Evolutionary conservation across 2,329 filamentous ascomycete species (phyloP), one percentile per base, ranked within the genome.

Genomic region (Penicillium sp.): DNA sequence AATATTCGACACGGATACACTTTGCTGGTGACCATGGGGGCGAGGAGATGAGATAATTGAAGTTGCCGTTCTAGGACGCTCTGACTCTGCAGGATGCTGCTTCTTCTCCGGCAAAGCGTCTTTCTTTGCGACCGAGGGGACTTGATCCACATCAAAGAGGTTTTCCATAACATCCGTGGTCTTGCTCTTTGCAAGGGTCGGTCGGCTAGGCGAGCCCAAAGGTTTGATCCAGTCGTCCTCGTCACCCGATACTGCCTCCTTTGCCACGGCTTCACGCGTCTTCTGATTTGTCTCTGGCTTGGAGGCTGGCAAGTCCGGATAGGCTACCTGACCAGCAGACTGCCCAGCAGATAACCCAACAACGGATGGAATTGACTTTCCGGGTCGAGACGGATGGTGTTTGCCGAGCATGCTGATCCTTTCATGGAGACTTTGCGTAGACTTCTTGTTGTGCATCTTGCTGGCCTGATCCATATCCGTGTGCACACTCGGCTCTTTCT

Each of bases 371-470:
- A 74, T 74, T 7, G 73, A 75, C 50, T 75, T 74, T 6, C 69
- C 73, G 6, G 68, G 64, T 37, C 73, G 64, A 29, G 69, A 62
- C 56, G 74, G 63, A 43, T 74, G 72, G 50, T 77, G 70, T 68
- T 83, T 75, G 28, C 78, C 79, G 31, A 86, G 75, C 76, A 84
- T 80, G 52, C 84, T 95, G 59, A 98, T 97, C 59, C 90, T 89
- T 60, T 97, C 91, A 55, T 95, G 89, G 13, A 98, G 75, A 35
- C 87, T 79, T 66, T 97, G 90, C 0, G 93, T 95, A n/a, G 93
- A 94, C 0, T 89, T 90, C 66, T 94, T 94, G 69, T 83, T 89
- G 61, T 91, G 85, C 2, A 78, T 68, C 56, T 76, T 79, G 5
- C 78, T 76, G 24, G 75, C 74, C 35, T 77, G 77, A 1, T 76